These are phyloP conservation scores for Lentinus tigrinus DNA, from an alignment of 768 basidiomycete species.

Conservation along the genomic window DNA sequence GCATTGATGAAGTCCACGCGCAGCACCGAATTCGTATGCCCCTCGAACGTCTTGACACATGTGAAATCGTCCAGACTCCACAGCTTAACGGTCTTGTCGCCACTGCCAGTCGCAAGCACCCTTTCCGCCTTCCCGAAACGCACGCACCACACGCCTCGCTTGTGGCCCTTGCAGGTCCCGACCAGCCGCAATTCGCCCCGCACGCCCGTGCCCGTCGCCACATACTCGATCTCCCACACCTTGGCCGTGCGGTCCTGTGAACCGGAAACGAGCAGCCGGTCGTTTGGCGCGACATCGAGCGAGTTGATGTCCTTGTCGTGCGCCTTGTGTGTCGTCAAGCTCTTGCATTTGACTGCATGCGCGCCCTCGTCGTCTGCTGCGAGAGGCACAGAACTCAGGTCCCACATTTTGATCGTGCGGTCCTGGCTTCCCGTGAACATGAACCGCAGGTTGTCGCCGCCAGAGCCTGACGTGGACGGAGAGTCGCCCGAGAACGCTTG, in stretches of 20 bases:
- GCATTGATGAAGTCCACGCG: slow-evolving; percentile 86
- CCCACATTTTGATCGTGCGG: slow-evolving; percentile 98
- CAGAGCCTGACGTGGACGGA: slow-evolving; percentile 14
- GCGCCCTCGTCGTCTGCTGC: slow-evolving; percentile 18
- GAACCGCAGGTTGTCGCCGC: slow-evolving; percentile 46
- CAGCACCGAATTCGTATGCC: slow-evolving; percentile 95
- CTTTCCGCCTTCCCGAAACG: slow-evolving; percentile 83
- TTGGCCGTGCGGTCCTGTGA: slow-evolving; percentile 97
- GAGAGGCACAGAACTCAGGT: slow-evolving; percentile 53
- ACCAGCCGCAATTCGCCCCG: slow-evolving; percentile 72
- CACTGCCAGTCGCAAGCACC: slow-evolving; percentile 89
- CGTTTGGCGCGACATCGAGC: slow-evolving; percentile 89
- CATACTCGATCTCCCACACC: slow-evolving; percentile 75
- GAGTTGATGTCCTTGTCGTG: slow-evolving; percentile 99
- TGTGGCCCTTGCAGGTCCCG: slow-evolving; percentile 94
- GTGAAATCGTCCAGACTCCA: slow-evolving; percentile 95
- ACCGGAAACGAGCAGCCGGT: slow-evolving; percentile 84
- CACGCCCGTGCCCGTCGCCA: slow-evolving; percentile 32
- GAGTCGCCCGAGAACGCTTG: slow-evolving; percentile 32
- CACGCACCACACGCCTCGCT: slow-evolving; percentile 94
- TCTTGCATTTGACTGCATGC: slow-evolving; percentile 55
- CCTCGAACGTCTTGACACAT: slow-evolving; percentile 95
- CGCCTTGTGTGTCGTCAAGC: slow-evolving; percentile 82
- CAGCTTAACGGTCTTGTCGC: slow-evolving; percentile 90
- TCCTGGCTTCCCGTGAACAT: slow-evolving; percentile 97